Evolutionary conservation across 2,329 filamentous ascomycete species (phyloP).

Genomic region (Dryadomyces quercus-mongolicae): DNA sequence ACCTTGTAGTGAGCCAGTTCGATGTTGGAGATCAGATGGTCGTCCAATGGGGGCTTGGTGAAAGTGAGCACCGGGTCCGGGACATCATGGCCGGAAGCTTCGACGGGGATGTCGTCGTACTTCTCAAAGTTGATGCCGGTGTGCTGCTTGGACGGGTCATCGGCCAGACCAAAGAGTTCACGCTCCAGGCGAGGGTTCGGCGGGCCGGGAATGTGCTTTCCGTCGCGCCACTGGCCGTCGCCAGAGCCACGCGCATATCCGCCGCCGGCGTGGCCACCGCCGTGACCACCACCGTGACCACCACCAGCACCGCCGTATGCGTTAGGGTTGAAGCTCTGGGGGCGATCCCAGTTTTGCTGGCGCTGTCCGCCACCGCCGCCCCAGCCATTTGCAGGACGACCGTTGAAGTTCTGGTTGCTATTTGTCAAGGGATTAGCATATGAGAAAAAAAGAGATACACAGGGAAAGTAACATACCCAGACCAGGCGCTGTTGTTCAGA

Average conservation of each 20-base stretch:
- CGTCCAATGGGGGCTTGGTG: conserved; percentile 88
- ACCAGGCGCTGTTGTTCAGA: conserved; percentile 54
- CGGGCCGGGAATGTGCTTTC: conserved; percentile 88
- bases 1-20: conserved; percentile 88
- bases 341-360: conserved; percentile 13
- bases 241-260: conserved; percentile 67
- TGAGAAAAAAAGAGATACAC: conserved; percentile 7
- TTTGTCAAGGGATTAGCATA: conserved; percentile 1
- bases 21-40: conserved; percentile 89
- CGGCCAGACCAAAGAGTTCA: conserved; percentile 82
- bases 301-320: conserved; percentile 43
- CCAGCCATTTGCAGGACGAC: conserved; percentile 19
- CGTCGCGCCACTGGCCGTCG: conserved; percentile 92
- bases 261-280: conserved; percentile 23
- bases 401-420: conserved; percentile 36
- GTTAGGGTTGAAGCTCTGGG: conserved; percentile 44
- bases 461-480: conserved; percentile 35
- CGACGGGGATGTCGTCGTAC: conserved; percentile 98
- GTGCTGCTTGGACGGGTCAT: conserved; percentile 90
- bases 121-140: conserved; percentile 99
- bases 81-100: conserved; percentile 87
- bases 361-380: conserved; percentile 3
- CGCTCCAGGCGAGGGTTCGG: conserved; percentile 83
- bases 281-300: conserved; percentile 18
- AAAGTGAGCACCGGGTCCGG: conserved; percentile 86